Evolutionary conservation across 164 flowering plant species (phyloP).

Genomic region (Houttuynia cordata): DNA sequence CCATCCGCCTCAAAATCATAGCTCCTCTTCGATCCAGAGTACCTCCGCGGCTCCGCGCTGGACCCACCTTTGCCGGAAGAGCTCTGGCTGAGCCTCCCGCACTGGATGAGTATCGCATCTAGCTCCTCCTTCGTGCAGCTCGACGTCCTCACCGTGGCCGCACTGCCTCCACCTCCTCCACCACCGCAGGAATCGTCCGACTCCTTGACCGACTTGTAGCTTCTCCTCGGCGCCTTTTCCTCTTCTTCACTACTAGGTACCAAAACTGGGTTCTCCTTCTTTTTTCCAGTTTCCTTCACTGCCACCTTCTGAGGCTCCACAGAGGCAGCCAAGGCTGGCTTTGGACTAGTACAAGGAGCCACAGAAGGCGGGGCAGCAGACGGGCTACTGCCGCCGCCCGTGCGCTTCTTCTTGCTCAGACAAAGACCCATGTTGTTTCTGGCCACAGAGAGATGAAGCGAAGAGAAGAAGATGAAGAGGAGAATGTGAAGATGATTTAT

Average conservation of each 20-base stretch:
- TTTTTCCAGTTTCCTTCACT: conserved; percentile 20
- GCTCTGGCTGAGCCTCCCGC: conserved; percentile 86
- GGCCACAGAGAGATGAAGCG: background rate
- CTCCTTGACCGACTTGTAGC: background rate
- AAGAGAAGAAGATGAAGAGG: too few relatives aligned
- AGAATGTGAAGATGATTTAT: too few relatives aligned
- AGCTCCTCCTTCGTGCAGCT: conserved; percentile 91
- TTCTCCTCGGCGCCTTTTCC: conserved; percentile 4
- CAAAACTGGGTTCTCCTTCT: conserved; percentile 16
- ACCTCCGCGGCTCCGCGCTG: conserved; percentile 24
- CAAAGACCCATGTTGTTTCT: conserved; percentile 63
- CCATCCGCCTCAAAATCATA: conserved; percentile 50
- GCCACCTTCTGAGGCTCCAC: too few relatives aligned
- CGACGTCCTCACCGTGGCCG: conserved; percentile 46
- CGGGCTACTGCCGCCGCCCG: background rate
- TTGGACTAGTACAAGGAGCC: conserved; percentile 5
- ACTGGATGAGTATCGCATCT: conserved; percentile 85
- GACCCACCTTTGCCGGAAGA: conserved; percentile 45
- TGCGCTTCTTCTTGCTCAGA: conserved; percentile 44
- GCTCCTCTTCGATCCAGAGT: conserved; percentile 80
- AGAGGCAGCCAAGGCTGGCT: background rate
- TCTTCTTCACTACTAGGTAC: conserved; percentile 31
- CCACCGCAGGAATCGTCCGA: background rate
- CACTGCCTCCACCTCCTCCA: background rate
- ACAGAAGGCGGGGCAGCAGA: conserved; percentile 4